Base-by-base conservation (phyloP, 2,329 filamentous ascomycete species). In the Byssochlamys sp. region DNA sequence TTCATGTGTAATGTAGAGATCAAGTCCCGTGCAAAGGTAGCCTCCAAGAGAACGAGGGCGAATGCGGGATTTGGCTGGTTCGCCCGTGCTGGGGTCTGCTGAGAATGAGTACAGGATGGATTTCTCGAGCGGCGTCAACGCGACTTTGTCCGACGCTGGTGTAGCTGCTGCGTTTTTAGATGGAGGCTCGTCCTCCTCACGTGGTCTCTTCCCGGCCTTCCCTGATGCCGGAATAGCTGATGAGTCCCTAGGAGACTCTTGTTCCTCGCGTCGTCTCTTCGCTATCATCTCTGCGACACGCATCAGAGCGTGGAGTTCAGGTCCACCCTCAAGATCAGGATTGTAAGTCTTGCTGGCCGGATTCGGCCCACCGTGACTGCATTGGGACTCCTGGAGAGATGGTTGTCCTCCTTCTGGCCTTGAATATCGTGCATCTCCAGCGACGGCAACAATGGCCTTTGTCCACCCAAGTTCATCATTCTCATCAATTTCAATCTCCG, bases 1-100 rank as follows among this genome's bases (percentile, higher is more conserved):
- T 75, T 99, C 94, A 69, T 97, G 91, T 1, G 91, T 96, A 60
- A 95, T 80, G 75, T 96, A 97, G 57, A 99, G 83, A 73, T 97
- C 92, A 29, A 99, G 81, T 56, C 90, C 89, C 63, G 95, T 90
- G 75, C 92, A 97, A 24, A 99, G 84, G 71, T 99, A 99, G 55
- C 92, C 92, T 63, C 90, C 89, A 31, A 87, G 65, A 69, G 94
- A 88, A 57, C 89, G 76, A 2, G 80, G 76, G n/a, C 87, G 82
- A 33, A 92, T 75, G 9, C 89, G 87, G 29, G 77, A 75, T 67
- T 89, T 86, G 10, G 55, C 59, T n/a, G 53, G 39, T 19, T 45
- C 39, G 5, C 39, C 39, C 2, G 39, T 45, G 14, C n/a, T 6
- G n/a, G 39, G 39, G 3, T 45, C 39, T 19, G n/a, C 9, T 45